phyloP scores from a whole-genome alignment of 345 rosid genomes.

The Camelina neglecta region DNA sequence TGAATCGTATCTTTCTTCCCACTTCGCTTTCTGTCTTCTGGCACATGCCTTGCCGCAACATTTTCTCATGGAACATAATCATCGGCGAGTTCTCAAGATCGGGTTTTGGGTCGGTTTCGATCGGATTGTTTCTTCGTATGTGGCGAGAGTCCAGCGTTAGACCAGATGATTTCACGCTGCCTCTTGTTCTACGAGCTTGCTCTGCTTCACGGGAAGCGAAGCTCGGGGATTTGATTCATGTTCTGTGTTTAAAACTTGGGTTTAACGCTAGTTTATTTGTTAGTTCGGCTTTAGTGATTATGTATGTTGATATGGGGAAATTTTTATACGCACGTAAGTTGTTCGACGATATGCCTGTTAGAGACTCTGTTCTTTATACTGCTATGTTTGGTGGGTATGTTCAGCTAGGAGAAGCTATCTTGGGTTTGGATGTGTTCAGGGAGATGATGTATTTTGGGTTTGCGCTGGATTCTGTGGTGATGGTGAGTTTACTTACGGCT shows the following conservation, averaged over 20 bases:
- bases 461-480: conserved; percentile 61
- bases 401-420: conserved; percentile 54
- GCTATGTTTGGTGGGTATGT: conserved; percentile 71
- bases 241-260: conserved; percentile 57
- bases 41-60: conserved; percentile 64
- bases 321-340: conserved; percentile 47
- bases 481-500: conserved; percentile 64
- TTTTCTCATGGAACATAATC: conserved; percentile 73
- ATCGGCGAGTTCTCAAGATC: conserved; percentile 72
- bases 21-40: conserved; percentile 58
- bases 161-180: conserved; percentile 65
- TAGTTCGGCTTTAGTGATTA: conserved; percentile 56
- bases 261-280: conserved; percentile 53
- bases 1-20: conserved; percentile 45
- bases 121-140: conserved; percentile 58
- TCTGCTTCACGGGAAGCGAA: conserved; percentile 40
- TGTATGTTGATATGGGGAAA: conserved; percentile 46
- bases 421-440: conserved; percentile 53
- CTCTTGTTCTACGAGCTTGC: conserved; percentile 66
- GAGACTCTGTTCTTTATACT: conserved; percentile 65
- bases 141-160: conserved; percentile 45
- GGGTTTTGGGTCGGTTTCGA: conserved; percentile 41
- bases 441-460: conserved; percentile 50
- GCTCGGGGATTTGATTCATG: conserved; percentile 51
- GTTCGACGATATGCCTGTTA: conserved; percentile 60